Conservation (phyloP, 2,329 filamentous ascomycete genomes). For the Albifimbria verrucaria region DNA sequence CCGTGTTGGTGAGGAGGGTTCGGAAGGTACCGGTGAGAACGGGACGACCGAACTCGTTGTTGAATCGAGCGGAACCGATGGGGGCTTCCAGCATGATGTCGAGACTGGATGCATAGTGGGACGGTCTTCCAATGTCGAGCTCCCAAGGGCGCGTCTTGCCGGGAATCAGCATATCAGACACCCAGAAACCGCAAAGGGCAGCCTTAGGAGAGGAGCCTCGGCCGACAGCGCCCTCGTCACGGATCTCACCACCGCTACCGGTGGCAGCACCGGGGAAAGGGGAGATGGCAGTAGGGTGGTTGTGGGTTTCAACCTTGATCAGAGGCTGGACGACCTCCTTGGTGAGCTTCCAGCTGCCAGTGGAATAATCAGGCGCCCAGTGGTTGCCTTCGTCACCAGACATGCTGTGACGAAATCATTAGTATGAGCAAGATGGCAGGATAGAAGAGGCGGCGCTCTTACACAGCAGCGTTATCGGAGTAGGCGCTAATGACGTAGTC, state of each 20-base stretch:
- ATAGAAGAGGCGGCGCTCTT: constrained; percentile 8
- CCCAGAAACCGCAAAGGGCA: constrained; percentile 88
- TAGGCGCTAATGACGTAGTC: constrained; percentile 91
- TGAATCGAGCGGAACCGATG: constrained; percentile 91
- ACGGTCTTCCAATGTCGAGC: constrained; percentile 80
- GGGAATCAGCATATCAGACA: constrained; percentile 90
- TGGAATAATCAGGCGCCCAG: constrained; percentile 85
- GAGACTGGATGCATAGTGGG: constrained; percentile 87
- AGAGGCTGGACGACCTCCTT: constrained; percentile 86
- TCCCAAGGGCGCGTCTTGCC: constrained; percentile 85
- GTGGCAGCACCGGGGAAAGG: constrained; percentile 92
- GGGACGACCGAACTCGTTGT: constrained; percentile 95
- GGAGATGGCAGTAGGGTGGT: constrained; percentile 94
- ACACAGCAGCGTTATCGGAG: constrained; percentile 95
- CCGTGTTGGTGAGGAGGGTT: constrained; percentile 69
- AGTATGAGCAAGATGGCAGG: constrained; percentile 6
- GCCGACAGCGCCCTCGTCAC: constrained; percentile 92
- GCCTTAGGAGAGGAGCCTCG: constrained; percentile 91
- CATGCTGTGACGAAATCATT: constrained; percentile 18
- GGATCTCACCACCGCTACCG: constrained; percentile 90
- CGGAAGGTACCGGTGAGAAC: constrained; percentile 88
- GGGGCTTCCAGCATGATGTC: constrained; percentile 98
- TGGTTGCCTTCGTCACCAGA: constrained; percentile 41
- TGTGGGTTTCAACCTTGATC: constrained; percentile 96
- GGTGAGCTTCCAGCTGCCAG: constrained; percentile 81